phyloP scores from a whole-genome alignment of 106 monocot species.

The Iris macrosiphon region DNA sequence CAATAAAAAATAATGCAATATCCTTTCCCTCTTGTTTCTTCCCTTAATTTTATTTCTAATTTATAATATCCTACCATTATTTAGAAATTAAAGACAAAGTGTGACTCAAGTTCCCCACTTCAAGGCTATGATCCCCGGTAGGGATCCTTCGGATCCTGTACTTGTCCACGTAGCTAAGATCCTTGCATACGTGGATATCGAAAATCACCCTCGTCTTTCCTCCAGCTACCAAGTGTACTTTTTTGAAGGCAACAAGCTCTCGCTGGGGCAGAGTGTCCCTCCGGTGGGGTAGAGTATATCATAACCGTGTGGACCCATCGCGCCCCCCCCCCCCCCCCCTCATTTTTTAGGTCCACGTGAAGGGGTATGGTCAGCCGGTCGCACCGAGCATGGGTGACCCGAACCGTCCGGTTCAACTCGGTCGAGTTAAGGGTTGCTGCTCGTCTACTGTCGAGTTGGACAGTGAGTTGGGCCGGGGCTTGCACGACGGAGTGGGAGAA shows the following conservation, averaged over 20 bases:
- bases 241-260: slow-evolving; percentile 65
- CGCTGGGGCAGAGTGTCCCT: slow-evolving; percentile 12
- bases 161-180: slow-evolving; percentile 50
- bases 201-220: slow-evolving; percentile 21
- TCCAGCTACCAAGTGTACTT: slow-evolving; percentile 44
- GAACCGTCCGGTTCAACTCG: slow-evolving; percentile 13
- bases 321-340: slow-evolving; percentile 33
- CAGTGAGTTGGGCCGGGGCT: slow-evolving; percentile 24
- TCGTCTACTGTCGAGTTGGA: slow-evolving; percentile 24
- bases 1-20: no score
- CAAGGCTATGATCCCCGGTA: slow-evolving; percentile 60
- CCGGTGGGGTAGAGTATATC: slow-evolving; percentile 36
- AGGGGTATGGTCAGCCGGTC: slow-evolving; percentile 29
- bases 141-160: slow-evolving; percentile 54
- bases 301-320: slow-evolving; percentile 57
- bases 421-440: slow-evolving; percentile 4
- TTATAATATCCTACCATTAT: no score
- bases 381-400: slow-evolving; percentile 39
- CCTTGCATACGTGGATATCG: slow-evolving; percentile 56
- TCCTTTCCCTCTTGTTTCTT: not conserved
- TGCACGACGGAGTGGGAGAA: slow-evolving; percentile 40
- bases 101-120: slow-evolving; percentile 61
- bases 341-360: slow-evolving; percentile 52
- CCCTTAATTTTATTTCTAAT: not conserved
- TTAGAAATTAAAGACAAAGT: slow-evolving; percentile 28